A percentile compares a stretch with the other conserved stretches of the same genome.
phyloP scores from a whole-genome alignment of 345 rosid genomes.

The Odontarrhena argentea region DNA sequence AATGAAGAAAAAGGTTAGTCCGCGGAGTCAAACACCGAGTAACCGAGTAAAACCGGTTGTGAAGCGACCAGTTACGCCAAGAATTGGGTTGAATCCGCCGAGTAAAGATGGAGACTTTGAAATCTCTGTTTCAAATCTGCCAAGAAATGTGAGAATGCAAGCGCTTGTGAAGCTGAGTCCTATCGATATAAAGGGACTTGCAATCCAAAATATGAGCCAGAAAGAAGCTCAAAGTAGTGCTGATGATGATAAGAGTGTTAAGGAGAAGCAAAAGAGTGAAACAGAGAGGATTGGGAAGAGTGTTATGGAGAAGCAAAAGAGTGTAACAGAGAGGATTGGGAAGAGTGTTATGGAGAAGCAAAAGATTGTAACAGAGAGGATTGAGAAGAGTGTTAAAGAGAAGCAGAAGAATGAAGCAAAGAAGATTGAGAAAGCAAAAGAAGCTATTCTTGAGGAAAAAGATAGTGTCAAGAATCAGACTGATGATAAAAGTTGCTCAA shows the following conservation, averaged over 20 bases:
- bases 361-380: slow-evolving; percentile 33
- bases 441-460: slow-evolving; percentile 12
- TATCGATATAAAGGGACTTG: slow-evolving; percentile 57
- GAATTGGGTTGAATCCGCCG: slow-evolving; percentile 34
- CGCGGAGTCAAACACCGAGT: slow-evolving; percentile 14
- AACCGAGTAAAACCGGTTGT: slow-evolving; percentile 23
- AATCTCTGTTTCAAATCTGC: slow-evolving; percentile 36
- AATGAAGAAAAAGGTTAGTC: slow-evolving; percentile 30
- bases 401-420: slow-evolving; percentile 40
- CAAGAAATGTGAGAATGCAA: slow-evolving; percentile 49
- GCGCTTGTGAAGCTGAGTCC: slow-evolving; percentile 67
- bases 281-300: slow-evolving; percentile 33
- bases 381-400: too few relatives aligned
- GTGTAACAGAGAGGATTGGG: slow-evolving; percentile 32
- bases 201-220: slow-evolving; percentile 43
- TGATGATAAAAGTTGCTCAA: slow-evolving; percentile 20
- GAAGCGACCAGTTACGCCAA: slow-evolving; percentile 42
- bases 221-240: slow-evolving; percentile 28
- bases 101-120: slow-evolving; percentile 30
- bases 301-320: slow-evolving; percentile 32
- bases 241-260: slow-evolving; percentile 35
- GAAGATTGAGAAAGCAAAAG: slow-evolving; percentile 22
- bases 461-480: slow-evolving; percentile 7
- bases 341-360: background rate
- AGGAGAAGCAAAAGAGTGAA: slow-evolving; percentile 35